These are phyloP conservation scores for Neurospora sp. DNA, from an alignment of 495 filamentous ascomycete genomes.

Conservation along the genomic window DNA sequence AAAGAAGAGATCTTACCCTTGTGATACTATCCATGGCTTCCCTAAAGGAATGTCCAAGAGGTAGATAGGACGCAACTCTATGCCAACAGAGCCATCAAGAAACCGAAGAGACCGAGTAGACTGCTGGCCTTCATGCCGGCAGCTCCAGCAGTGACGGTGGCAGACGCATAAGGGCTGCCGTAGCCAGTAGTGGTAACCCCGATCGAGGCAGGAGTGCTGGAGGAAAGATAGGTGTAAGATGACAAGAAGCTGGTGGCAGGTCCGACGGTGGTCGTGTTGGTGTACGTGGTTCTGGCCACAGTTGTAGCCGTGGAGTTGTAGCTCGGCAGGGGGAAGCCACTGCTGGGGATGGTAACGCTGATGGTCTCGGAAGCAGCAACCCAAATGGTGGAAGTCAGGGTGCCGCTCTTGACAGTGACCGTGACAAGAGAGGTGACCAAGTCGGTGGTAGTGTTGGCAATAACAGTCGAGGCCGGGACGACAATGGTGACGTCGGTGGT, in stretches of 20 bases:
- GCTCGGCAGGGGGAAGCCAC: not conserved
- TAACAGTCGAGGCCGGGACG: not conserved
- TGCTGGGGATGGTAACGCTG: not conserved
- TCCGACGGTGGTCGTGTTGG: not conserved
- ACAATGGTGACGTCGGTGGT: not conserved
- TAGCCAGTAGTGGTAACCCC: not conserved
- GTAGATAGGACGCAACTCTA: not conserved
- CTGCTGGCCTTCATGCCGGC: not conserved
- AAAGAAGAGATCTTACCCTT: not conserved
- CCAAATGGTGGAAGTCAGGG: not conserved
- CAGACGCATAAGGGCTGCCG: not conserved
- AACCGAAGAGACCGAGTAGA: not conserved
- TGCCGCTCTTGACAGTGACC: not conserved
- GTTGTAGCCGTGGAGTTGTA: not conserved
- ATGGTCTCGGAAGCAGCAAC: not conserved
- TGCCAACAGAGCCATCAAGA: not conserved
- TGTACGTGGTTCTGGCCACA: not conserved
- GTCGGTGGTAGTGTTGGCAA: not conserved
- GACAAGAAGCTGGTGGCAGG: not conserved
- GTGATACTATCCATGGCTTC: not conserved
- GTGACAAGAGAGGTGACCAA: not conserved
- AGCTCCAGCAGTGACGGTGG: not conserved
- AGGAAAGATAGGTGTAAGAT: not conserved
- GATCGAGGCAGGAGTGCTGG: not conserved
- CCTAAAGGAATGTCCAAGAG: not conserved